Evolutionary conservation across 192 early-diverging fungal species (phyloP).

Genomic region (Mortierella claussenii): DNA sequence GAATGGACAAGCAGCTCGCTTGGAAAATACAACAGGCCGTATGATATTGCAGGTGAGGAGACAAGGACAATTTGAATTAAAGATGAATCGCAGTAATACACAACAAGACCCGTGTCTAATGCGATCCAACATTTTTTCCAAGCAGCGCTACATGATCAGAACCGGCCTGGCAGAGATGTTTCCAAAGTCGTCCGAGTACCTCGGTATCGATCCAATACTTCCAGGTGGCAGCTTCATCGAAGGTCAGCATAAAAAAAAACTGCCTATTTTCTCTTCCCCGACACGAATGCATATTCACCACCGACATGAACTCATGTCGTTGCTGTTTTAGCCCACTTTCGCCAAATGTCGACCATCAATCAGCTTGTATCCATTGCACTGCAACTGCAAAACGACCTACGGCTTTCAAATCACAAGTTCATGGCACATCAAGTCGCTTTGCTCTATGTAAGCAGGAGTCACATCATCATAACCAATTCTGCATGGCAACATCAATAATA

Average conservation of each 20-base stretch:
- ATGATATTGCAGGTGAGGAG: constrained; percentile 28
- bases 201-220: constrained; percentile 27
- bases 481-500: no score
- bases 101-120: no score
- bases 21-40: constrained; percentile 26
- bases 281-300: background rate
- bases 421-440: constrained; percentile 65
- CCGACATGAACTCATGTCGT: background rate
- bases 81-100: background rate
- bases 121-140: background rate
- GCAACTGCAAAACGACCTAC: constrained; percentile 60
- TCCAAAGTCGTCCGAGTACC: constrained; percentile 54
- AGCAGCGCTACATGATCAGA: constrained; percentile 49
- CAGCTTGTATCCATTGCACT: constrained; percentile 61
- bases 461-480: no score
- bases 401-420: constrained; percentile 62
- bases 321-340: constrained; percentile 50
- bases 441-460: constrained; percentile 60
- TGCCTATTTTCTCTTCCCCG: no score
- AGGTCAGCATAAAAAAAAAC: constrained; percentile 19
- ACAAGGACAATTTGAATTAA: background rate
- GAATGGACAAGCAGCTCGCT: constrained; percentile 9
- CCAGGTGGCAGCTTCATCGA: constrained; percentile 44
- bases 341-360: constrained; percentile 55
- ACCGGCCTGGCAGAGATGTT: constrained; percentile 52